These are phyloP conservation scores for Jaltomata sinuosa DNA, from an alignment of 257 asterid species.

Conservation along the genomic window DNA sequence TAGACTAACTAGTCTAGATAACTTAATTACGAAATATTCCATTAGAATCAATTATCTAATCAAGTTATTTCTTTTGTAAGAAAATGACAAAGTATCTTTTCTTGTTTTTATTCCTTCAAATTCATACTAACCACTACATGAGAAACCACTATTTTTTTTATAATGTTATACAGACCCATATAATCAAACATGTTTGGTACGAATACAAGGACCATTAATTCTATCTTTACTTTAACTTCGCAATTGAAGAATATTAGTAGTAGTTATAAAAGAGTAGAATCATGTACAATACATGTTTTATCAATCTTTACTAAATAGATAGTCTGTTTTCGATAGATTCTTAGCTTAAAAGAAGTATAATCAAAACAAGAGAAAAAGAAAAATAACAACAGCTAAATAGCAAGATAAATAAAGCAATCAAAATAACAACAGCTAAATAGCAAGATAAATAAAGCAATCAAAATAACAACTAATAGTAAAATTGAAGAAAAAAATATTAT, in stretches of 20 bases:
- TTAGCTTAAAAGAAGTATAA: too few species aligned
- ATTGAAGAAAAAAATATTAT: background rate
- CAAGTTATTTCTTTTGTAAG: background rate
- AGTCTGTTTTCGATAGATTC: too few species aligned
- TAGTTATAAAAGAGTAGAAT: too few species aligned
- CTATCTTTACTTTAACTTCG: background rate
- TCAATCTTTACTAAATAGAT: too few species aligned
- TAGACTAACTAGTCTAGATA: background rate
- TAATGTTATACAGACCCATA: background rate
- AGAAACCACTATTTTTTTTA: background rate
- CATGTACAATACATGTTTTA: too few species aligned
- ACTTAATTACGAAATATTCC: background rate
- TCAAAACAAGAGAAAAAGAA: too few species aligned
- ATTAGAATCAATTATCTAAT: background rate
- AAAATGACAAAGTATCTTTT: background rate
- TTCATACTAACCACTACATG: background rate
- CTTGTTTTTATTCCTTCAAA: background rate
- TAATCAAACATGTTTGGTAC: background rate
- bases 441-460: background rate
- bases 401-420: background rate
- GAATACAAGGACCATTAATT: background rate
- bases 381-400: too few species aligned
- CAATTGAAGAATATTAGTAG: too few species aligned
- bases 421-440: background rate
- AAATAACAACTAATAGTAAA: background rate